Base-by-base conservation (phyloP, 768 basidiomycete genomes). In the Hysterangium stoloniferum region DNA sequence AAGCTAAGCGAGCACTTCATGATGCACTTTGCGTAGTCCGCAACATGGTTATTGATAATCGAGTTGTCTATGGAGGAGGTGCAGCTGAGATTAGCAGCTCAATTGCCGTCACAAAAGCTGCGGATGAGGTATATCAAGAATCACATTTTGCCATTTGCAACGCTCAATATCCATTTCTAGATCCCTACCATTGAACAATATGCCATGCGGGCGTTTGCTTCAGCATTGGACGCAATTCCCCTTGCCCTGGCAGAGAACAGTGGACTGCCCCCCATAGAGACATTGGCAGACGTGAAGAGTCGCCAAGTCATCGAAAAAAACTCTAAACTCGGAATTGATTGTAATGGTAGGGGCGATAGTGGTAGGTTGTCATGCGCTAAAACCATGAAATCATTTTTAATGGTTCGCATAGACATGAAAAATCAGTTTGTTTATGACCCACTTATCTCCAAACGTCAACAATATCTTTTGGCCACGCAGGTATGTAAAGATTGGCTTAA, bases 161-260 rank as follows among this genome's bases (percentile, higher is more conserved):
- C 24, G 11, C 24, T 15, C 34, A 6, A 32, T 11, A 34, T 56
- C 45, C 32, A 31, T 4, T 6, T 9, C 17, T 54, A 93, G 89
- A 95, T 96, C 57, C 85, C 96, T 1, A 78, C 91, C 25, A 97
- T 99, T 61, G 96, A 99, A 69, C 96, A 99, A 73, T 99, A 99
- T 62, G 96, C 96, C 2, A 97, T 99, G 94, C 85, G 95, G 43
- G 94, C 96, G n/a, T 99, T 98, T 65, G 78, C 96, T 3, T 87
- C 89, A 29, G 95, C 96, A 12, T 73, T 99, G 6, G 96, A 99
- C 60, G 78, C 92, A n/a, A 71, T 98, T 43, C 96, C 96, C 3
- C 78, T 99, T 11, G 96, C 96, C 4, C 75, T 99, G 9, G 96
- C 96, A 12, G 96, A 99, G 68, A 99, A 99, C 74, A 95, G 91